Evolutionary conservation across 78 protist genomes (phyloP), one percentile per base, ranked within the genome.

Genomic region (Dictyostelium citrinum): DNA sequence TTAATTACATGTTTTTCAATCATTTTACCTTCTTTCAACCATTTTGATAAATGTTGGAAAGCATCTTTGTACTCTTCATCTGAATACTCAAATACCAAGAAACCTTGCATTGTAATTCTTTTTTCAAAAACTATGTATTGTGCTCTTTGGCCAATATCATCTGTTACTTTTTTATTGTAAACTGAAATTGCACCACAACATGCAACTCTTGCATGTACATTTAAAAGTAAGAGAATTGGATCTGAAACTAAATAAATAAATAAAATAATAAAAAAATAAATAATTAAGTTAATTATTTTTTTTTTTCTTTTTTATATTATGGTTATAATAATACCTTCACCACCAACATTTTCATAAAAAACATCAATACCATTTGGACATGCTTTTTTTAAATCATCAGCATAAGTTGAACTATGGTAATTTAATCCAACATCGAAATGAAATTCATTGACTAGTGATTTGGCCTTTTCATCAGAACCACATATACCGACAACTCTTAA

Each of bases 291-390:
- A 49, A 1, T 0, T 49, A 14, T 14, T 49, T 10, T 45, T 45
- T 45, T 45, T 45, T 10, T 45, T 10, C 1, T 45, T 45, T 45
- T 45, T 45, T 8, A 39, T 39, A 39, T 39, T 39, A 39, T 5
- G 4, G n/a, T n/a, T n/a, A 39, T 45, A 45, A 61, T 8, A 3
- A 45, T 45, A 55, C 64, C 71, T 45, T 91, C 75, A 8, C 97
- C 97, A 27, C 97, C 97, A 43, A 96, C 97, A 81, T 96, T 96
- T 51, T 96, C 97, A 74, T 81, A 96, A 41, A 88, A 93, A 33
- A 91, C 41, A 72, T 95, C 97, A 24, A 96, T 49, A 49, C 97
- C 96, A 29, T 92, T 84, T 35, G 95, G 95, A 51, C 83, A 46
- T 5, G 72, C 90, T 22, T 76, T 82, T 24, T 45, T 45, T 20